Evolutionary conservation across 2,329 filamentous ascomycete genomes (phyloP), one percentile per base, ranked within the genome.

Genomic region (Colletotrichum somersetense): DNA sequence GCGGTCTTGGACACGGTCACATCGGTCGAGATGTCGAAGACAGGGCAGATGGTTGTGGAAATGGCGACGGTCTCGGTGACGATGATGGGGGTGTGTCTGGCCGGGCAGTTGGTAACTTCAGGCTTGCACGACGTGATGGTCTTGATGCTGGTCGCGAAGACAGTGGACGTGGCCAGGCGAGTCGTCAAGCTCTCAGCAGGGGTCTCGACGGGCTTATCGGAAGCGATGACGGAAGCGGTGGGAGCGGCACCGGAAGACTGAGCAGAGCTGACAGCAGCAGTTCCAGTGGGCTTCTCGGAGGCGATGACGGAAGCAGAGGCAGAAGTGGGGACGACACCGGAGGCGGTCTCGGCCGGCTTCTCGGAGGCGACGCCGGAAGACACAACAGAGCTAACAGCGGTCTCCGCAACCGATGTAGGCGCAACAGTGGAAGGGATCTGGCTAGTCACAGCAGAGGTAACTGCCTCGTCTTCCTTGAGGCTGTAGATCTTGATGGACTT

Each of bases 31-130:
- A 66, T 56, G 55, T 73, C 71, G 23, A 82, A 78, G 18, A 72
- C 69, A 6, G 83, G 83, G 77, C 83, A 86, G 66, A 86, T 79
- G 14, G 85, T 86, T 14, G 85, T 87, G 75, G 83, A 85, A 50
- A 85, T 56, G 38, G 82, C 75, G 42, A 86, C 79, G 2, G 78
- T 78, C 74, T 83, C 79, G 68, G 71, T 71, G 10, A 71, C 63
- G 40, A 70, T 8, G 12, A 55, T n/a, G 40, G 72, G 69, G 18
- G 69, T 72, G 52, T 68, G 48, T 4, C 42, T 57, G 44, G 72
- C 68, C 1, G 68, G 57, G 33, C 64, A 72, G 69, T 68, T 62
- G n/a, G 71, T 73, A 1, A 67, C 64, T 0, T 71, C 57, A 7
- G 71, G 46, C 0, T 59, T 55, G 57, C 73, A 74, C 1, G 73